Evolutionary conservation across 441 rosid genomes (phyloP).

Genomic region (Populus tomentosa): DNA sequence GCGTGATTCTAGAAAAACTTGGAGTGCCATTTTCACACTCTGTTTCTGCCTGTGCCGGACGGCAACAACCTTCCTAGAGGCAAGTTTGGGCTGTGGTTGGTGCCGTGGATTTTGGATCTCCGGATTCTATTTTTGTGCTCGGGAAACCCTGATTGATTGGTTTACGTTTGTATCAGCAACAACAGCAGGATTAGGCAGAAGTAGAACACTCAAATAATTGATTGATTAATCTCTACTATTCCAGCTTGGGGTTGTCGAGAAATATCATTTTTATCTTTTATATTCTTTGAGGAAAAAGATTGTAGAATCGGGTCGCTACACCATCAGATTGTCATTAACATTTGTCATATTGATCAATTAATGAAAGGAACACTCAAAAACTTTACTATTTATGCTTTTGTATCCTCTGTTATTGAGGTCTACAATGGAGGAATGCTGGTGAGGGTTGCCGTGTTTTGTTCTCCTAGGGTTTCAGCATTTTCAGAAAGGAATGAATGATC

Average conservation of each 20-base stretch:
- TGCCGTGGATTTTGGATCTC: constrained; percentile 25
- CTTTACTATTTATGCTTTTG: neutral
- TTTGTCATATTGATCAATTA: constrained; percentile 44
- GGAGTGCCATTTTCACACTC: constrained; percentile 1
- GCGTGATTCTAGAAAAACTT: neutral
- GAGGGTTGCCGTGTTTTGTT: neutral
- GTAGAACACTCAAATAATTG: constrained; percentile 31
- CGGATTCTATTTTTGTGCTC: constrained; percentile 16
- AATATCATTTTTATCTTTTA: constrained; percentile 23
- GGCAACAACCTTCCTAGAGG: constrained; percentile 14
- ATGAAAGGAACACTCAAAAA: constrained; percentile 15
- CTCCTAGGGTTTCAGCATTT: neutral
- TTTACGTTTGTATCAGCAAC: constrained; percentile 39
- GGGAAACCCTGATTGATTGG: constrained; percentile 29
- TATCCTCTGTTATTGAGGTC: neutral
- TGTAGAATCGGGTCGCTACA: constrained; percentile 32
- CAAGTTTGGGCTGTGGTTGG: constrained; percentile 18
- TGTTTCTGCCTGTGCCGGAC: constrained; percentile 14
- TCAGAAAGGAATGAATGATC: neutral
- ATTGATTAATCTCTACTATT: constrained; percentile 27
- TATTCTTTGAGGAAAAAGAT: constrained; percentile 36
- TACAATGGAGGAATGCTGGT: neutral
- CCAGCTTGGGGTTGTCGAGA: constrained; percentile 31
- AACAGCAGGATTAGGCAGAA: constrained; percentile 33
- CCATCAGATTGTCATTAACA: constrained; percentile 34